Evolutionary conservation across 305 asterid genomes (phyloP), one percentile per base, ranked within the genome.

Genomic region (Plantago coronopus): DNA sequence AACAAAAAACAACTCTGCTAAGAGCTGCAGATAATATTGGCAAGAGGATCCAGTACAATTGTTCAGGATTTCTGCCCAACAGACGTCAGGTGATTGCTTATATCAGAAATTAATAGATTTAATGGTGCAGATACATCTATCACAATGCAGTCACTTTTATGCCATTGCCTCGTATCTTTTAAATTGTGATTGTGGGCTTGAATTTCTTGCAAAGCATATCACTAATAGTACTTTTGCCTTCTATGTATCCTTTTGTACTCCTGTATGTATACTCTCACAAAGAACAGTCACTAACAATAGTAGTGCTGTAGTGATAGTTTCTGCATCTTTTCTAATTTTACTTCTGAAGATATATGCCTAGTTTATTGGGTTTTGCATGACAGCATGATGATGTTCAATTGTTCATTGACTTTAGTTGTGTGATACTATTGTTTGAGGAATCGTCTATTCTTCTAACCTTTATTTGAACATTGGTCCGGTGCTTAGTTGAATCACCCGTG

Each of bases 11-110:
- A 57, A 61, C 79, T 47, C 94, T 93, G 67, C 75, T 93, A 29
- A 94, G 78, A 66, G 87, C 83, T 65, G 99, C 99, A 60, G 99
- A 93, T 87, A 80, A 94, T 64, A 77, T 87, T 15, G 99, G 99
- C 75, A 75, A 79, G 85, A 85, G 74, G 76, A 87, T 93, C 76
- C 99, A 93, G 75, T 93, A 87, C 77, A 78, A 70, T 68, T 82
- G 95, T 77, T 78, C 86, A 16, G 99, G 99, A 62, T 93, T 93
- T 81, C 81, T 93, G 75, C 80, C 86, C 72, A 93, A 93, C 68
- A 89, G 75, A 74, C 96, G 99, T 20, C 97, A 93, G 99, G 99
- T 93, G 79, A 81, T 69, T 80, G 66, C 59, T 66, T 61, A 45
- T 64, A 29, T 65, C 38, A 70, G 44, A 57, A 18, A 31, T 47